Percentiles rank a stretch among this genome's conserved stretches.
Conservation (phyloP, 805 yeast genomes). For the Trichomonascus vanleenenianus region DNA sequence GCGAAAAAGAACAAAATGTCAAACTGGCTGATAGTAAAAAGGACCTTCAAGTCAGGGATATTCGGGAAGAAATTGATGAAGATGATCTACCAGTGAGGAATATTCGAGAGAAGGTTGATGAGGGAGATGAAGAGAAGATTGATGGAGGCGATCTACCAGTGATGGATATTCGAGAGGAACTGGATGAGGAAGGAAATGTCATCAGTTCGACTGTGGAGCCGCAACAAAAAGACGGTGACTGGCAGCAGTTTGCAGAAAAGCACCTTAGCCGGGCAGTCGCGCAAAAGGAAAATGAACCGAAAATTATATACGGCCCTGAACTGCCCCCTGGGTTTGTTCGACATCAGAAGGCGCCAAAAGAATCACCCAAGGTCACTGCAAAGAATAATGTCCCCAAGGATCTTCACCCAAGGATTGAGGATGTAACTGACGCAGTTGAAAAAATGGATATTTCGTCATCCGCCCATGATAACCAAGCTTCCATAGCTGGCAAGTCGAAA, state of each 20-base stretch:
- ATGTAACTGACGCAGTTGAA: no score
- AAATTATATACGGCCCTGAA: neutral
- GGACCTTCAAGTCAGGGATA: no score
- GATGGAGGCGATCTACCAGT: constrained; percentile 51
- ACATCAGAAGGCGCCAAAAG: neutral
- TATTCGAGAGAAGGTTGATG: constrained; percentile 24
- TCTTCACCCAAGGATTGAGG: no score
- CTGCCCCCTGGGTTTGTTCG: no score
- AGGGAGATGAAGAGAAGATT: constrained; percentile 27
- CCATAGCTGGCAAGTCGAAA: no score
- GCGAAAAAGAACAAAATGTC: no score
- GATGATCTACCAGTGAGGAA: no score
- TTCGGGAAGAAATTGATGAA: constrained; percentile 24
- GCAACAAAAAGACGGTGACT: constrained; percentile 19
- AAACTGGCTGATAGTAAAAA: no score
- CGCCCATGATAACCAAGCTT: no score
- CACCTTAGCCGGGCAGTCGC: neutral
- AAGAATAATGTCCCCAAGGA: neutral
- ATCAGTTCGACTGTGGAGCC: constrained; percentile 40
- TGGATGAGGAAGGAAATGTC: constrained; percentile 79
- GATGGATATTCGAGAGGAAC: constrained; percentile 75
- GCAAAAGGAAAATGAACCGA: neutral
- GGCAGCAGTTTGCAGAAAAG: neutral
- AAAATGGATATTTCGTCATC: no score
- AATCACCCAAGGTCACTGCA: neutral